These are phyloP conservation scores for Theileria parva DNA, from an alignment of 169 alveolate species.

Conservation along the genomic window DNA sequence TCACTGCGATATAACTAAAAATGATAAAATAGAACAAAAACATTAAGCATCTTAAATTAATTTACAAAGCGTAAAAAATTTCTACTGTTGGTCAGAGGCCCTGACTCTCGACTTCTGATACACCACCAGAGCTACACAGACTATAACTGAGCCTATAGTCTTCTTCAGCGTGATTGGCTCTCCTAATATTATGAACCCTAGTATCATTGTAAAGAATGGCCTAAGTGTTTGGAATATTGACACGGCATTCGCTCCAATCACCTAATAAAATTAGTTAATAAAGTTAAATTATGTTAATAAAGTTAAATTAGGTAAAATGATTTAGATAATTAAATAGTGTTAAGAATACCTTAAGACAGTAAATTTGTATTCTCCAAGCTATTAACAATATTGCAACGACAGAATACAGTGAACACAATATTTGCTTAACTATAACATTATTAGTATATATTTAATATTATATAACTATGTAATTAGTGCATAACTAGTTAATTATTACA, in stretches of 20 bases:
- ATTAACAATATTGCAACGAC: slow-evolving; percentile 48
- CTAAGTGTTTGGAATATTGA: slow-evolving; percentile 66
- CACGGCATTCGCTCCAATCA: slow-evolving; percentile 58
- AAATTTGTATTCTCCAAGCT: slow-evolving; percentile 68
- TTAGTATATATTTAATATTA: not conserved
- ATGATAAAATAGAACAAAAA: not conserved
- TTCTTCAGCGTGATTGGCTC: slow-evolving; percentile 52
- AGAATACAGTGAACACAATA: slow-evolving; percentile 54
- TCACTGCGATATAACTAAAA: not conserved
- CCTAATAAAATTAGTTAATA: slow-evolving; percentile 13
- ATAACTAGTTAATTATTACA: not conserved
- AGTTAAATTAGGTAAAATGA: too few relatives aligned
- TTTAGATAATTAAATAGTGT: not conserved
- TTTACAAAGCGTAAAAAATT: not conserved
- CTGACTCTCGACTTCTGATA: slow-evolving; percentile 41
- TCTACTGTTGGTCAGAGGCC: slow-evolving; percentile 15
- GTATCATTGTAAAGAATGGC: slow-evolving; percentile 63
- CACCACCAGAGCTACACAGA: slow-evolving; percentile 46
- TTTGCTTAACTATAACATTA: slow-evolving; percentile 16
- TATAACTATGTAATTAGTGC: not conserved
- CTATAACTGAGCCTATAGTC: slow-evolving; percentile 56
- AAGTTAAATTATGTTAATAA: not conserved
- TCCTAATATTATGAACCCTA: slow-evolving; percentile 56
- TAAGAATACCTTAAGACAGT: slow-evolving; percentile 6
- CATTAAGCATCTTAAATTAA: slow-evolving; percentile 24